Evolutionary conservation across 2,329 filamentous ascomycete species (phyloP), one percentile per base, ranked within the genome.

Genomic region (Myriangium duriaei): DNA sequence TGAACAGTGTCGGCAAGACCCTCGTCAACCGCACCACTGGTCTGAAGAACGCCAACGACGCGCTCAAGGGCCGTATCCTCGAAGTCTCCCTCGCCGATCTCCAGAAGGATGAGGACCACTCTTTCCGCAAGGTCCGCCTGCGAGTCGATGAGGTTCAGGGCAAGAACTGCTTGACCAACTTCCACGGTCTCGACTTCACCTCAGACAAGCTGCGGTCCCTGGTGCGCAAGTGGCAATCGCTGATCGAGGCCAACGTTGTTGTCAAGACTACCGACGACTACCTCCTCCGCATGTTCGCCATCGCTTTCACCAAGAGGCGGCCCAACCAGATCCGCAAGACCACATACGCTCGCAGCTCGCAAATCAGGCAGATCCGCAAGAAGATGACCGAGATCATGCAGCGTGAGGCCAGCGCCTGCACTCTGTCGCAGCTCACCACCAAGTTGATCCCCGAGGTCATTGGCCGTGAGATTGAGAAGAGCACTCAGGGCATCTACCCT

Each of bases 311-410:
- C 69, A 96, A 96, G 82, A 78, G 86, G 68, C 81, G 91, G 62
- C 86, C 85, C 57, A 98, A 96, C 76, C 91, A 98, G 77, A 88
- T 98, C 76, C 94, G 94, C 83, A 98, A 96, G 83, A 98, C 91
- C 59, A 98, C 91, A 64, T 98, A 98, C 64, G 91, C 91, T 55
- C 81, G 81, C 51, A 86, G 85, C 50, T 96, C 91, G 50, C 91
- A 98, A 72, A 96, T 96, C 68, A 82, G 88, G 53, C 80, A 82
- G 55, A 98, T 98, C 68, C 83, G 91, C 69, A 91, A 87, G 77
- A 96, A 98, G 85, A 98, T 98, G 91, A 82, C 77, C 50, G 91
- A 98, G 71, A 96, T 98, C 69, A 96, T 98, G 68, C 77, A 83
- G 68, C 82, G 87, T 57, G 91, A 98, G 75, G 91, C 91, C 48